Evolutionary conservation across 176 grass and related monocot species (phyloP).

Genomic region (Echinochloa phyllopogon): DNA sequence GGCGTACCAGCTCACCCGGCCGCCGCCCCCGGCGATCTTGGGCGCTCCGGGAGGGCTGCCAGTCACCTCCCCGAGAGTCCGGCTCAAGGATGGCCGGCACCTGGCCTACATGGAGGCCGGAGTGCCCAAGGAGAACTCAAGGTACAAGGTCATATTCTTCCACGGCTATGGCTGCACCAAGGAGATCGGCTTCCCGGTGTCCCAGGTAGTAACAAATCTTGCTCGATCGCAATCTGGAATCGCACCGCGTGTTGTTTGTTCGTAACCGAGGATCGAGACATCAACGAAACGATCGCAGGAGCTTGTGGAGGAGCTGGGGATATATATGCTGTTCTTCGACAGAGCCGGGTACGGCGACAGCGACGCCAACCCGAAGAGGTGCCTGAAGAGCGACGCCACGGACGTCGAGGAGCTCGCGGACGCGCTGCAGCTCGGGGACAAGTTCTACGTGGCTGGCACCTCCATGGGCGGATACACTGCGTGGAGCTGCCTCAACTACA

Average conservation of each 20-base stretch:
- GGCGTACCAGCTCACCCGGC: constrained; percentile 51
- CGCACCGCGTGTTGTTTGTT: not conserved
- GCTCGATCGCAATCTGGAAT: not conserved
- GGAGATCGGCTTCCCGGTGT: constrained; percentile 47
- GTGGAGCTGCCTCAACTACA: constrained; percentile 80
- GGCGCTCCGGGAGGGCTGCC: constrained; percentile 49
- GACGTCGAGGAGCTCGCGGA: constrained; percentile 68
- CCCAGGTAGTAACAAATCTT: constrained; percentile 35
- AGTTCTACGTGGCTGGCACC: constrained; percentile 62
- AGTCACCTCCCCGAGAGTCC: constrained; percentile 55
- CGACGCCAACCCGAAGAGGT: constrained; percentile 59
- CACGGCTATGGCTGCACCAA: constrained; percentile 61
- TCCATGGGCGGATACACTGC: constrained; percentile 66
- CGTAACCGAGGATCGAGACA: not conserved
- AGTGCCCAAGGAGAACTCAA: constrained; percentile 53
- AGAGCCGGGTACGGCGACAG: constrained; percentile 77
- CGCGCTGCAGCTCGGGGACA: constrained; percentile 54
- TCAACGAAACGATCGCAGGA: constrained; percentile 33
- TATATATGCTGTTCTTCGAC: constrained; percentile 66
- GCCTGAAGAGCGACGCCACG: constrained; percentile 59
- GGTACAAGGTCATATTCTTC: constrained; percentile 53
- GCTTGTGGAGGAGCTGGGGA: constrained; percentile 56
- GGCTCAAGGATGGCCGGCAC: constrained; percentile 63
- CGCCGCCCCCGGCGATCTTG: constrained; percentile 52
- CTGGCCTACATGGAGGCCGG: constrained; percentile 74